Evolutionary conservation across 768 basidiomycete species (phyloP), one percentile per base, ranked within the genome.

Genomic region (Polyporus arcularius): DNA sequence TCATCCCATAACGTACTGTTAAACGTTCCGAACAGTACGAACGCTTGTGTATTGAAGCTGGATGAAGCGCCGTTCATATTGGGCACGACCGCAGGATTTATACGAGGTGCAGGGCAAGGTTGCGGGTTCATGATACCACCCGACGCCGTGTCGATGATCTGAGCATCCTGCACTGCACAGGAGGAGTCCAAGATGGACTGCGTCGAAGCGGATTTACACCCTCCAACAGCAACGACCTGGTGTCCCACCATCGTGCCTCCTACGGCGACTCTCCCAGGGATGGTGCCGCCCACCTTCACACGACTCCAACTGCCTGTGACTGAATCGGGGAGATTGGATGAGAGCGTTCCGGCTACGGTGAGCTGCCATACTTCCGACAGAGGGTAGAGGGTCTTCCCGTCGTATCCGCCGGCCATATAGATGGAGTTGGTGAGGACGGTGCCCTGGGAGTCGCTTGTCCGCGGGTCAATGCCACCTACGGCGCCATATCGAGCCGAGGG

Each of bases 311-410:
- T 85, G 10, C 80, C 90, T 16, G 66, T 66, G 0, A 83, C 75
- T 52, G 70, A 61, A 53, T 82, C 72, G 2, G 82, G 82, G 35
- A 85, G 70, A 70, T 93, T 93, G 16, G 89, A 82, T 2, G 91
- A 86, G 15, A 94, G 75, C 0, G 85, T 82, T 30, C 92, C 92
- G 11, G 87, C 82, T 14, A 94, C 74, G 59, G 83, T 75, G 45
- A 94, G 74, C 65, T 80, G 79, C 89, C 90, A 94, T 18, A 90
- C 78, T 54, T 92, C 84, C 21, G 87, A 84, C 38, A 91, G 73
- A 39, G 83, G 74, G 60, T 73, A 78, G 35, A 74, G 64, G 2
- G 70, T 73, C 15, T 65, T 73, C 10, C 80, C 82, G 62, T 88
- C 75, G 30, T 79, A 80, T 8, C 92, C 92, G n/a, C 92, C 92